Evolutionary conservation across 2,329 filamentous ascomycete species (phyloP).

Genomic region (Alternaria sp.): DNA sequence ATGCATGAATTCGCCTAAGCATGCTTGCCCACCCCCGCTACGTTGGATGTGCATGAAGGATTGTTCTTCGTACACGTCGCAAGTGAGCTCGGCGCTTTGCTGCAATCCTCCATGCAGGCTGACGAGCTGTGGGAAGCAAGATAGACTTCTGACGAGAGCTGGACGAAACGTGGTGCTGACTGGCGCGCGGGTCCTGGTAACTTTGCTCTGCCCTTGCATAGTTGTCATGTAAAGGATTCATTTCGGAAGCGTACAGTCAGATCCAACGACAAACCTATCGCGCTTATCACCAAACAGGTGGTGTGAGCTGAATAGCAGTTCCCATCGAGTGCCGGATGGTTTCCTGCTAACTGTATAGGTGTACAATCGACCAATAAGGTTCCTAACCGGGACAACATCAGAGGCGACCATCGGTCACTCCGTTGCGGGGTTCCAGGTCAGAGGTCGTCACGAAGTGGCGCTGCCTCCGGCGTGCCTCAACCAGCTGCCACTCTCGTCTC

Average conservation of each 20-base stretch:
- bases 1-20: background rate
- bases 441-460: slow-evolving; percentile 16
- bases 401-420: slow-evolving; percentile 14
- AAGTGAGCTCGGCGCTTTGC: background rate
- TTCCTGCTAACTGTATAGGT: background rate
- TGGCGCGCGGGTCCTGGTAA: background rate
- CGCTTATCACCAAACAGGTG: background rate
- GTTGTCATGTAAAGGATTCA: slow-evolving; percentile 1
- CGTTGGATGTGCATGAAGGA: background rate
- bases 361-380: slow-evolving; percentile 6
- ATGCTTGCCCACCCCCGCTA: background rate
- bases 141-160: slow-evolving; percentile 17
- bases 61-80: background rate
- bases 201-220: slow-evolving; percentile 6
- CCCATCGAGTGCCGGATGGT: slow-evolving; percentile 9
- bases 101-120: background rate
- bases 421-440: slow-evolving; percentile 6
- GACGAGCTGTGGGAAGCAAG: slow-evolving; percentile 2
- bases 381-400: background rate
- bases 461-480: slow-evolving; percentile 10
- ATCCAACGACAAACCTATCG: background rate
- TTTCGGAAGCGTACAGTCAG: slow-evolving; percentile 3
- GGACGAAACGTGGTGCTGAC: slow-evolving; percentile 14
- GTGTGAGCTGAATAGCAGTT: background rate
- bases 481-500: slow-evolving; percentile 4